Evolutionary conservation across 257 asterid genomes (phyloP), one percentile per base, ranked within the genome.

Genomic region (Solanum paucissectum): DNA sequence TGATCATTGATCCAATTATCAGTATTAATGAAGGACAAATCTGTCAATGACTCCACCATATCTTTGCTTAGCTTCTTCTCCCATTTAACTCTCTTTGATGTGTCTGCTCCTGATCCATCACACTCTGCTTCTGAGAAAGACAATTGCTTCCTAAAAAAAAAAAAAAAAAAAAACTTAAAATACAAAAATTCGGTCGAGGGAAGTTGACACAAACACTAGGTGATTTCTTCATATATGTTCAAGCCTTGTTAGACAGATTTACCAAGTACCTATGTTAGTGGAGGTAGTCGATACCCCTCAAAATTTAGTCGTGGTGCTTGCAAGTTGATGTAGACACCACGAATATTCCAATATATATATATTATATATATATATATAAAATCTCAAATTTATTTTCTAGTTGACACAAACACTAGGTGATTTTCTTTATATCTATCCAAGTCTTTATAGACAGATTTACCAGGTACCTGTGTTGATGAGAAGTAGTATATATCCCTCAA

Each of bases 61-160:
- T 23, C 2, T 33, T 1, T 29, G 73, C 58, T 86, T 38, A 86
- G 66, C 33, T 44, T 25, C 32, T 27, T 32, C 36, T 46, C 90
- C 96, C 98, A 94, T 66, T 42, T 73, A 87, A 94, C 96, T 46
- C 98, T 90, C 37, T 83, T 81, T 21, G 88, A 74, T 5, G n/a
- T 55, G 76, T 84, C 88, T 18, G 88, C 81, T 44, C 90, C 90
- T 20, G 44, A 21, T 72, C 90, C 90, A 52, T 74, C 66, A 34
- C 90, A 88, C 3, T 37, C 81, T 33, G 21, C 40, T 62, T 88
- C 90, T 27, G 90, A 87, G 37, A 52, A 88, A 23, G 77, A n/a
- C 11, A 87, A 21, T 34, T 32, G 86, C 7, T 87, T 36, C 81
- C 89, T 87, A 69, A 32, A 87, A 33, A 5, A 25, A 73, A 8